Conservation (phyloP, 345 rosid genomes). For the Moricandia moricandioides region DNA sequence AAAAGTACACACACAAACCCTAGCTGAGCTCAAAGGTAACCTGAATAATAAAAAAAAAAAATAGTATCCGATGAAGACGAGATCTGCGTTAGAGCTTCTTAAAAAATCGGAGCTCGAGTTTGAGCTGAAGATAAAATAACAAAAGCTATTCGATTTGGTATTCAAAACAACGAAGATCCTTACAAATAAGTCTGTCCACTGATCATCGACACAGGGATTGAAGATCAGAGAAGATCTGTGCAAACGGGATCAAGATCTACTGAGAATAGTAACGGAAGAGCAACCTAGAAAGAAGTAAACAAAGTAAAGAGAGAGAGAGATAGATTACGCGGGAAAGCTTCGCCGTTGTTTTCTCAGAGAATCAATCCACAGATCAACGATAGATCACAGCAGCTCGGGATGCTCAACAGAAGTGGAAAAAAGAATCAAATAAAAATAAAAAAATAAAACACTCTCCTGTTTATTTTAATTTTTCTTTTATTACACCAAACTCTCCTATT, state of each 20-base stretch:
- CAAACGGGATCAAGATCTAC: constrained; percentile 22
- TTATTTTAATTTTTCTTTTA: not conserved
- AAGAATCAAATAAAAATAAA: not conserved
- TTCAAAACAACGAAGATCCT: no score
- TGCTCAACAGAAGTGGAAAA: constrained; percentile 19
- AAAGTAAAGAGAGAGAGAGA: not conserved
- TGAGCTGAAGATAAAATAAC: constrained; percentile 1
- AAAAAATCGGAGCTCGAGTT: constrained; percentile 23
- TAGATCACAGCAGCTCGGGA: constrained; percentile 15
- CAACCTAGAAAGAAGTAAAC: not conserved
- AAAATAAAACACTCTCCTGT: not conserved
- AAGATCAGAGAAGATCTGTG: constrained; percentile 35
- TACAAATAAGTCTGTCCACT: no score
- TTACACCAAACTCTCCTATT: not conserved
- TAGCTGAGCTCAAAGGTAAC: constrained; percentile 21
- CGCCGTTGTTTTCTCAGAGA: not conserved
- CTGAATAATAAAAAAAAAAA: not conserved
- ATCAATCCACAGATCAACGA: constrained; percentile 4
- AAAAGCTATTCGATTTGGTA: no score
- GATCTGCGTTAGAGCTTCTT: constrained; percentile 27
- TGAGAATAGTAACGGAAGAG: constrained; percentile 21
- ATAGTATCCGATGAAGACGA: not conserved
- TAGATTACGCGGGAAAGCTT: constrained; percentile 30
- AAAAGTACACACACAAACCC: constrained; percentile 42
- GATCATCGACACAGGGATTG: constrained; percentile 6